phyloP scores from a whole-genome alignment of 768 basidiomycete species.

The Tubosaeta sp. region DNA sequence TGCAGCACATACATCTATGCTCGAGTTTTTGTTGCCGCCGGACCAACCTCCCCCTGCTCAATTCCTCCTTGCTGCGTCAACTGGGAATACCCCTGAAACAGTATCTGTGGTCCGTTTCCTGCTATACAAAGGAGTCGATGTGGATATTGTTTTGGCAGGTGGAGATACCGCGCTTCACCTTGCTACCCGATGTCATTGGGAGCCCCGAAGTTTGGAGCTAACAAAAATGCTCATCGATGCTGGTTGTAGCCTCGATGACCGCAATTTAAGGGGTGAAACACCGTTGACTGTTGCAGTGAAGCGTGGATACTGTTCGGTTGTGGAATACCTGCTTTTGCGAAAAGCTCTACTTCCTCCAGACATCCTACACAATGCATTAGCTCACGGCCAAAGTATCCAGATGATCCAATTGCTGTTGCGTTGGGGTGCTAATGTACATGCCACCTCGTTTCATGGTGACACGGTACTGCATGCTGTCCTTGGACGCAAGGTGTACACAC shows the following conservation, averaged over 20 bases:
- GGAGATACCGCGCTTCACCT: neutral
- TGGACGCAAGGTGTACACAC: no score
- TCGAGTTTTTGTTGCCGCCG: neutral
- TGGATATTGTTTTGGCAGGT: neutral
- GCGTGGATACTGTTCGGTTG: neutral
- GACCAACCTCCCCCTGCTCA: neutral
- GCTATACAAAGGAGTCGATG: neutral
- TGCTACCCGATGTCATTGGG: neutral
- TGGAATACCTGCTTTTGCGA: slow-evolving; percentile 1
- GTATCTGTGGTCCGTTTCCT: neutral
- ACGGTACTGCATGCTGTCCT: no score
- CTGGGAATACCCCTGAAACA: neutral
- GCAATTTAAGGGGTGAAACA: neutral
- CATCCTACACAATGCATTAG: neutral
- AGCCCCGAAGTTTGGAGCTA: neutral
- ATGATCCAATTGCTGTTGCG: no score
- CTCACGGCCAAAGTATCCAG: no score
- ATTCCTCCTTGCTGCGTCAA: neutral
- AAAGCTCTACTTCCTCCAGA: neutral
- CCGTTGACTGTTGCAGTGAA: neutral
- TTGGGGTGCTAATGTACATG: no score
- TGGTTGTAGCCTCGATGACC: neutral
- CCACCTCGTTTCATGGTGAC: no score
- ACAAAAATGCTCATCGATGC: slow-evolving; percentile 3
- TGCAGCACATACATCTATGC: neutral